These are phyloP conservation scores for Monilinia aucupariae DNA, from an alignment of 2,329 filamentous ascomycete genomes.

Conservation along the genomic window DNA sequence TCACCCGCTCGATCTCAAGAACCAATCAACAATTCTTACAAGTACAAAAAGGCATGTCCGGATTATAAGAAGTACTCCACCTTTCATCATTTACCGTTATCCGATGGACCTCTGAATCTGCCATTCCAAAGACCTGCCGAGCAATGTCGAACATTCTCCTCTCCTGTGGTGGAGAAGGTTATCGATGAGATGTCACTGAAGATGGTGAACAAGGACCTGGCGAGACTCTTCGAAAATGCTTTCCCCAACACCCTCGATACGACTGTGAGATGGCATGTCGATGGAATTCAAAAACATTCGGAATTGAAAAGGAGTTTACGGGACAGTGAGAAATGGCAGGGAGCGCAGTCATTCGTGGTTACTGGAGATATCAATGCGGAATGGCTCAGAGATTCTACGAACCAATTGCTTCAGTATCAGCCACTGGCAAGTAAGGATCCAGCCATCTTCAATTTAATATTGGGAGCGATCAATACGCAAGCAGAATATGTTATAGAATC, in stretches of 20 bases:
- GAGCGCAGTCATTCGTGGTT: slow-evolving; percentile 86
- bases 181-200: slow-evolving; percentile 75
- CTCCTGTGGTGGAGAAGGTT: slow-evolving; percentile 78
- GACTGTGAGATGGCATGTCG: slow-evolving; percentile 64
- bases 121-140: slow-evolving; percentile 80
- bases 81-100: slow-evolving; percentile 62
- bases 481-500: slow-evolving; percentile 89
- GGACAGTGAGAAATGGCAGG: slow-evolving; percentile 66
- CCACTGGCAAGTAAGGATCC: slow-evolving; percentile 74
- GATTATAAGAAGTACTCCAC: slow-evolving; percentile 36
- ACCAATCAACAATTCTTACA: slow-evolving; percentile 1
- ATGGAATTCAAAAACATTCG: slow-evolving; percentile 41
- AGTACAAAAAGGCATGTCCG: slow-evolving; percentile 32
- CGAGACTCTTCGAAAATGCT: slow-evolving; percentile 88
- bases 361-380: slow-evolving; percentile 91
- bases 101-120: slow-evolving; percentile 69
- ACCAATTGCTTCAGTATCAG: slow-evolving; percentile 90
- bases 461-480: slow-evolving; percentile 95
- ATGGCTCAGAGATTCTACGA: slow-evolving; percentile 88
- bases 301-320: slow-evolving; percentile 39
- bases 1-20: slow-evolving; percentile 11
- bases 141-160: slow-evolving; percentile 84
- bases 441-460: slow-evolving; percentile 70
- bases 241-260: slow-evolving; percentile 78
- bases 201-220: slow-evolving; percentile 81